A percentile compares a stretch with the other conserved stretches of the same genome.
Conservation (phyloP, 140 eudicot genomes). For the Senecio squalidus region DNA sequence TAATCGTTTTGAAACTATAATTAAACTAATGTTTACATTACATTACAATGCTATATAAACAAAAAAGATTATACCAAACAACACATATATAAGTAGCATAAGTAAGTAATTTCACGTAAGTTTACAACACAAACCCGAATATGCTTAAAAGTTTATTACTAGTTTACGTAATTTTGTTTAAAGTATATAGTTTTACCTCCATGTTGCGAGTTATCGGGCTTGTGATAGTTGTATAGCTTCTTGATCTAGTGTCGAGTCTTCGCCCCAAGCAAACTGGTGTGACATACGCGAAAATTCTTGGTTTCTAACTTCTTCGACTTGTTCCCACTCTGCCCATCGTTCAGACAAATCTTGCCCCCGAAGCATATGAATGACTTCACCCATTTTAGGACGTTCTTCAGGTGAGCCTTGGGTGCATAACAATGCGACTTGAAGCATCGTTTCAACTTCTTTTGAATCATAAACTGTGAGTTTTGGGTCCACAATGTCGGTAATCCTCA, state of each 20-base stretch:
- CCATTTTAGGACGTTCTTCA: conserved; percentile 86
- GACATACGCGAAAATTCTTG: conserved; percentile 60
- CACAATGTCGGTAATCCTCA: conserved; percentile 63
- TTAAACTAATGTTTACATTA: not conserved
- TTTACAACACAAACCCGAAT: conserved; percentile 7
- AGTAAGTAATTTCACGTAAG: not conserved
- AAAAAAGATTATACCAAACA: not conserved
- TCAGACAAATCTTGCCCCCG: conserved; percentile 73
- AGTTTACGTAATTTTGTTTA: not conserved
- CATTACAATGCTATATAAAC: no score
- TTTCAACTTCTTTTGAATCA: conserved; percentile 70
- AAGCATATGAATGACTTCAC: conserved; percentile 70
- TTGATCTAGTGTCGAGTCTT: conserved; percentile 74
- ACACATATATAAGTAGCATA: not conserved
- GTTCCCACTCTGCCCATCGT: conserved; percentile 97
- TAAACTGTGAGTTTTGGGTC: conserved; percentile 58
- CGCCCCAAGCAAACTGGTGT: conserved; percentile 68
- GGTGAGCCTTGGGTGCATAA: conserved; percentile 83
- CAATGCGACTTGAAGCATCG: conserved; percentile 73
- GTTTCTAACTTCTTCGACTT: conserved; percentile 53
- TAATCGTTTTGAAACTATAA: not conserved
- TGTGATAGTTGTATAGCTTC: conserved; percentile 87
- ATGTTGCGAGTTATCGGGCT: conserved; percentile 46
- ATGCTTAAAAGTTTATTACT: conserved; percentile 15
- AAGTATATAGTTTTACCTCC: not conserved